These are phyloP conservation scores for Entomortierella parvispora DNA, from an alignment of 192 early-diverging fungal genomes.

Conservation along the genomic window DNA sequence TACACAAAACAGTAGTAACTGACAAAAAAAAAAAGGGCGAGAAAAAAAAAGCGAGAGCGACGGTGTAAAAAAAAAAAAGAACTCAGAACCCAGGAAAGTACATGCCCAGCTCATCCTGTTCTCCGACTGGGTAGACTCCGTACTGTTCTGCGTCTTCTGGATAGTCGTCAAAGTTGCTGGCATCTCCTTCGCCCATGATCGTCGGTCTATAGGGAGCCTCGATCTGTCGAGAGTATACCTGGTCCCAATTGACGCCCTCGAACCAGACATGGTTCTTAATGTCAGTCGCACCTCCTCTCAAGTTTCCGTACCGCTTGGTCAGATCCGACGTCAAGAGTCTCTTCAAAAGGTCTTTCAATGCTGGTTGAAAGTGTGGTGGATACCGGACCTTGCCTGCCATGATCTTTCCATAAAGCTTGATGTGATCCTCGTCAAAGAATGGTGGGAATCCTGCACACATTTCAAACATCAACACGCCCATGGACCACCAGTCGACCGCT, in stretches of 20 bases:
- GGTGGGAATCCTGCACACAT: slow-evolving; percentile 92
- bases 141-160: slow-evolving; percentile 53
- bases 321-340: slow-evolving; percentile 77
- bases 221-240: slow-evolving; percentile 71
- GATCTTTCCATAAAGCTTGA: slow-evolving; percentile 90
- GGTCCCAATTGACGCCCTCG: slow-evolving; percentile 86
- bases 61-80: not conserved
- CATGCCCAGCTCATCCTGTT: slow-evolving; percentile 1
- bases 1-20: not conserved
- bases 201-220: slow-evolving; percentile 87
- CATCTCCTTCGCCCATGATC: slow-evolving; percentile 79
- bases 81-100: not conserved
- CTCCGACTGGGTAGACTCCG: slow-evolving; percentile 25
- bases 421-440: slow-evolving; percentile 90
- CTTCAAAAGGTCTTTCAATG: slow-evolving; percentile 81
- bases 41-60: not conserved
- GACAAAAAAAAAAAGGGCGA: not conserved
- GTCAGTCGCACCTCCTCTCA: slow-evolving; percentile 79
- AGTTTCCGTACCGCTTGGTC: slow-evolving; percentile 81
- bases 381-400: slow-evolving; percentile 78
- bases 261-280: slow-evolving; percentile 95
- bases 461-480: slow-evolving; percentile 88
- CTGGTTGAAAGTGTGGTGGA: slow-evolving; percentile 81
- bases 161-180: slow-evolving; percentile 71
- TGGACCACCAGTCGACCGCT: slow-evolving; percentile 90